Percentiles rank a stretch among this genome's conserved stretches.
Evolutionary conservation across 495 filamentous ascomycete genomes (phyloP).

Genomic region (Aspergillus mulundensis): DNA sequence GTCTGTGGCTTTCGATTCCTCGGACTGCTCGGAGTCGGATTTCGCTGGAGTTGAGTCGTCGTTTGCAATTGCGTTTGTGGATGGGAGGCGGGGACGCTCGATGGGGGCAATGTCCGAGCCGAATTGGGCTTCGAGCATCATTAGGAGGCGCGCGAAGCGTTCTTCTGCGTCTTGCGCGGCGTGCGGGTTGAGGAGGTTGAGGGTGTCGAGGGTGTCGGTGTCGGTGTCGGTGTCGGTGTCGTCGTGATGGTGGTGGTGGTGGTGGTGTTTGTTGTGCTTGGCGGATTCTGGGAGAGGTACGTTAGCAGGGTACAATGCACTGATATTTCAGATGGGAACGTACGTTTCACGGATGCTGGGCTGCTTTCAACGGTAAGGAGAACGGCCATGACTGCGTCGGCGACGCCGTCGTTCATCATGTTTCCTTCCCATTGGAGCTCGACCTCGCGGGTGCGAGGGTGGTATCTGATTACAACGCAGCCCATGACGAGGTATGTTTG

Average conservation of each 20-base stretch:
- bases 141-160: slow-evolving; percentile 75
- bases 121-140: slow-evolving; percentile 97
- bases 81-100: slow-evolving; percentile 55
- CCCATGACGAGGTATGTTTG: slow-evolving; percentile 82
- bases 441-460: slow-evolving; percentile 64
- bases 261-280: slow-evolving; percentile 53
- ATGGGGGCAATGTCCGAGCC: slow-evolving; percentile 74
- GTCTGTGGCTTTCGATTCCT: slow-evolving; percentile 22
- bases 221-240: slow-evolving; percentile 25
- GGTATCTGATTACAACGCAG: slow-evolving; percentile 70
- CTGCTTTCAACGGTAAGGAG: slow-evolving; percentile 85
- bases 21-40: slow-evolving; percentile 24
- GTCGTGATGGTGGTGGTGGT: slow-evolving; percentile 42
- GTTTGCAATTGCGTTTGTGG: slow-evolving; percentile 12
- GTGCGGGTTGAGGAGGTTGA: slow-evolving; percentile 60
- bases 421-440: slow-evolving; percentile 97
- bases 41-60: slow-evolving; percentile 19
- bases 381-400: slow-evolving; percentile 90
- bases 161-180: slow-evolving; percentile 64
- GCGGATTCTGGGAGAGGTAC: slow-evolving; percentile 45
- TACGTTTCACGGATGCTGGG: slow-evolving; percentile 92
- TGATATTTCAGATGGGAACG: slow-evolving; percentile 18
- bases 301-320: slow-evolving; percentile 13
- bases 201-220: slow-evolving; percentile 17
- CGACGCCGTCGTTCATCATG: slow-evolving; percentile 94